These are phyloP conservation scores for Amanita exitialis DNA, from an alignment of 768 basidiomycete species.

Conservation along the genomic window DNA sequence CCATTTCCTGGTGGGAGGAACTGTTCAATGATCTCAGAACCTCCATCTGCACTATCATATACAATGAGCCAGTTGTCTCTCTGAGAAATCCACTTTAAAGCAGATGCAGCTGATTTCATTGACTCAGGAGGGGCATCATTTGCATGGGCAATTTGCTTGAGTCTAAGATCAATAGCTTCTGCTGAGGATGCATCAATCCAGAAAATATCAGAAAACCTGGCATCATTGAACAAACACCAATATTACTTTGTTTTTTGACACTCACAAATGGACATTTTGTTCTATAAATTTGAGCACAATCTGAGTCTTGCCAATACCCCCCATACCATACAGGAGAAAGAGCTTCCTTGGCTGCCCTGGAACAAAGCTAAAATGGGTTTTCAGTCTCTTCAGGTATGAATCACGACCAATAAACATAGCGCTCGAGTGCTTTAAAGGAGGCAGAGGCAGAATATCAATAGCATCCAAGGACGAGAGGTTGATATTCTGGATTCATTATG, in stretches of 20 bases:
- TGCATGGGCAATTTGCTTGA: conserved; percentile 6
- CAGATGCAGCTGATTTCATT: background rate
- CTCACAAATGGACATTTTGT: background rate
- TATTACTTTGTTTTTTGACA: background rate
- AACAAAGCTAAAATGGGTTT: conserved; percentile 6
- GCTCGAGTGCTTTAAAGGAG: background rate
- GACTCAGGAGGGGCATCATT: background rate
- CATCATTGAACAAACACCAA: background rate
- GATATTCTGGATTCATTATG: too few species aligned
- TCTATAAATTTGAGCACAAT: conserved; percentile 1
- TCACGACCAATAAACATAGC: conserved; percentile 6
- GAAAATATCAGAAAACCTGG: conserved; percentile 12
- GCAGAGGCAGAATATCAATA: background rate
- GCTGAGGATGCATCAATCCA: conserved; percentile 15
- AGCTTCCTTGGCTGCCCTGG: background rate
- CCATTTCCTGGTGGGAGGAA: too few species aligned
- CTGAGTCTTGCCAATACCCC: conserved; percentile 10
- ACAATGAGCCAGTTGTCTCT: too few species aligned
- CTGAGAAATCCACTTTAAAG: too few species aligned
- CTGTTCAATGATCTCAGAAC: too few species aligned
- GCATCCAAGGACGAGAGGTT: background rate
- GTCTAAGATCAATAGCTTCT: conserved; percentile 6
- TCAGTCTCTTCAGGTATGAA: conserved; percentile 7
- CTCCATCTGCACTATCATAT: too few species aligned
- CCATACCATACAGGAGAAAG: conserved; percentile 13